These are phyloP conservation scores for Suillus luteus DNA, from an alignment of 768 basidiomycete genomes.

Conservation along the genomic window DNA sequence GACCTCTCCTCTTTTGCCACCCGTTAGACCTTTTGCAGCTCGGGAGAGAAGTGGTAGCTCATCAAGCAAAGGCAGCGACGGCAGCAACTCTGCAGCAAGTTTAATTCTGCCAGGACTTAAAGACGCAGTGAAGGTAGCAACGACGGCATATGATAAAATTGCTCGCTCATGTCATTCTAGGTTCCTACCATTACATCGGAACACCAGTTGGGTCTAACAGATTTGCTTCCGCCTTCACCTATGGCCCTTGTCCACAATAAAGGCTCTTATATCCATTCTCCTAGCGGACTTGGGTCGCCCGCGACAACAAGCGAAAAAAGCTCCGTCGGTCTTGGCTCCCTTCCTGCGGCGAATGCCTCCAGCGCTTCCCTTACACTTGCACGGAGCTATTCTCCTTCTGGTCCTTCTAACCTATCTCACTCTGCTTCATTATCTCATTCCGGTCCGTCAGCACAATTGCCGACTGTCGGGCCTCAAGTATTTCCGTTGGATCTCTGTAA, in stretches of 20 bases:
- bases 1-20: constrained; percentile 42
- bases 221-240: constrained; percentile 77
- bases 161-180: constrained; percentile 34
- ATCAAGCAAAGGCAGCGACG: constrained; percentile 41
- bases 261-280: constrained; percentile 39
- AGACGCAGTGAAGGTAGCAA: constrained; percentile 70
- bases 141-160: not conserved
- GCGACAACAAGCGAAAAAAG: constrained; percentile 23
- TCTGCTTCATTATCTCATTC: constrained; percentile 36
- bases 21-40: constrained; percentile 47
- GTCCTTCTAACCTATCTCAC: constrained; percentile 31
- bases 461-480: constrained; percentile 46
- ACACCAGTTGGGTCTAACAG: constrained; percentile 66
- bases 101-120: constrained; percentile 60
- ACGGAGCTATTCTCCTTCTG: constrained; percentile 32
- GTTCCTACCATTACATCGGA: constrained; percentile 69
- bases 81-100: constrained; percentile 27
- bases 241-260: constrained; percentile 43
- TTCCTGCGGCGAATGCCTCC: constrained; percentile 38
- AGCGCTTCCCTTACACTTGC: constrained; percentile 44
- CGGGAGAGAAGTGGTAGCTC: constrained; percentile 54
- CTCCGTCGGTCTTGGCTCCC: constrained; percentile 24
- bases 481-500: constrained; percentile 70
- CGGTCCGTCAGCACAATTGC: constrained; percentile 31
- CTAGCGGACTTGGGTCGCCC: constrained; percentile 39